Evolutionary conservation across 2,329 filamentous ascomycete species (phyloP).

Genomic region (Fusarium domesticum): DNA sequence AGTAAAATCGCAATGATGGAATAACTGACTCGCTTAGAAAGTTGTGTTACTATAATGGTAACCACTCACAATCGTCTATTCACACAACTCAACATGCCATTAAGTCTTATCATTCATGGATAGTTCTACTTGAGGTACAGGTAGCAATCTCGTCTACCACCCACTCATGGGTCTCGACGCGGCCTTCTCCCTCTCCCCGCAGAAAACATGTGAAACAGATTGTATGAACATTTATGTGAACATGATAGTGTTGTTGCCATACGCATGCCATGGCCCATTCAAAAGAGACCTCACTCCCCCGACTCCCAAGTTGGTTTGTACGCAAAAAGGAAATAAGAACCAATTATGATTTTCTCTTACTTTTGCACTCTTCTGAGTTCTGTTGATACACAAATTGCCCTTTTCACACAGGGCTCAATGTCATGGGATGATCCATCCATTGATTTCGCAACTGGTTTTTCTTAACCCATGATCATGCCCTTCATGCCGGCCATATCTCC

Average conservation of each 20-base stretch:
- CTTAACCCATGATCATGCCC: conserved; percentile 68
- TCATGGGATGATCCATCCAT: conserved; percentile 13
- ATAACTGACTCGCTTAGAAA: no score
- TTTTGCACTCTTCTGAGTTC: conserved; percentile 21
- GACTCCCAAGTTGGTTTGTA: conserved; percentile 25
- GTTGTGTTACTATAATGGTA: no score
- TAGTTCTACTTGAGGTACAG: conserved; percentile 24
- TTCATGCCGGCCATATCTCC: conserved; percentile 86
- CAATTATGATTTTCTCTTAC: conserved; percentile 29
- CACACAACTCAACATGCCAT: conserved; percentile 8
- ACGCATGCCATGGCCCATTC: conserved; percentile 23
- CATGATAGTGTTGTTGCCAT: conserved; percentile 25
- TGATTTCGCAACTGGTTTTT: conserved; percentile 13
- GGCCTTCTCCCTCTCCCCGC: conserved; percentile 12
- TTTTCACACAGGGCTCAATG: conserved; percentile 15
- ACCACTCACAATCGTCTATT: background rate
- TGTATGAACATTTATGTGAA: conserved; percentile 19
- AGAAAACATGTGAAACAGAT: conserved; percentile 20
- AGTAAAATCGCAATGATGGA: no score
- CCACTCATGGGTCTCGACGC: conserved; percentile 11
- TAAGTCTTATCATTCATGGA: conserved; percentile 29
- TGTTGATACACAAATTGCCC: conserved; percentile 29
- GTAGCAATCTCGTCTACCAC: conserved; percentile 8
- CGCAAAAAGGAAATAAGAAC: conserved; percentile 27
- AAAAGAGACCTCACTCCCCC: conserved; percentile 22